These are phyloP conservation scores for Neophaeococcomyces aloes DNA, from an alignment of 2,329 filamentous ascomycete species.

Conservation along the genomic window DNA sequence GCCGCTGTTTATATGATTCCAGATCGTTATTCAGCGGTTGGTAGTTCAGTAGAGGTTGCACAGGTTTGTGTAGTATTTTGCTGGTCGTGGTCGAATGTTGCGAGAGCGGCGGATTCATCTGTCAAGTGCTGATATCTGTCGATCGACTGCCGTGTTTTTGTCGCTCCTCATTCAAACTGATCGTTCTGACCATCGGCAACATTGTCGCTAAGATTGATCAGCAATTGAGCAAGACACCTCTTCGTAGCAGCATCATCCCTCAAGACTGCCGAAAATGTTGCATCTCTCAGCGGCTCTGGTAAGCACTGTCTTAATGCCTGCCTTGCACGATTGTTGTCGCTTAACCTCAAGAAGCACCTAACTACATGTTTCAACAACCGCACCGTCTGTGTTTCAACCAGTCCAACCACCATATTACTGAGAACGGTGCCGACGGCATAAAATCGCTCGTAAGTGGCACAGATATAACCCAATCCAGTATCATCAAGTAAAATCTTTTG, in stretches of 20 bases:
- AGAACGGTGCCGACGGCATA: constrained; percentile 95
- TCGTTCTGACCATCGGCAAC: constrained; percentile 44
- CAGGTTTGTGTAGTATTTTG: not conserved
- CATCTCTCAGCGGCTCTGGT: constrained; percentile 94
- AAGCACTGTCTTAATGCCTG: constrained; percentile 93
- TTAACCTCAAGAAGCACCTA: constrained; percentile 89
- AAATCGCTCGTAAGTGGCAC: constrained; percentile 95
- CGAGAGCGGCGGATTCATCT: not conserved
- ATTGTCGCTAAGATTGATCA: constrained; percentile 92
- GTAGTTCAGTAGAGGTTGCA: not conserved
- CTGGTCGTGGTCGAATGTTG: not conserved
- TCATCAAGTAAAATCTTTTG: constrained; percentile 98
- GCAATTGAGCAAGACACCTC: constrained; percentile 87
- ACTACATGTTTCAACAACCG: constrained; percentile 95
- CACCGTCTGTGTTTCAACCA: constrained; percentile 95
- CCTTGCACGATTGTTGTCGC: constrained; percentile 88
- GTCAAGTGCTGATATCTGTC: not conserved
- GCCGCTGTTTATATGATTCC: not conserved
- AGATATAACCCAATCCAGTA: constrained; percentile 94
- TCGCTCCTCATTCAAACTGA: constrained; percentile 18
- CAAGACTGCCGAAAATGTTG: constrained; percentile 91
- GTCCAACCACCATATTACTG: constrained; percentile 96
- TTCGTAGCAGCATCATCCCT: constrained; percentile 96
- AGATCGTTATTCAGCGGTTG: not conserved
- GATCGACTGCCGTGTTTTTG: not conserved